A percentile compares a stretch with the other conserved stretches of the same genome.
Conservation (phyloP, 31 red algal species). For the Odonthalia washingtoniensis region DNA sequence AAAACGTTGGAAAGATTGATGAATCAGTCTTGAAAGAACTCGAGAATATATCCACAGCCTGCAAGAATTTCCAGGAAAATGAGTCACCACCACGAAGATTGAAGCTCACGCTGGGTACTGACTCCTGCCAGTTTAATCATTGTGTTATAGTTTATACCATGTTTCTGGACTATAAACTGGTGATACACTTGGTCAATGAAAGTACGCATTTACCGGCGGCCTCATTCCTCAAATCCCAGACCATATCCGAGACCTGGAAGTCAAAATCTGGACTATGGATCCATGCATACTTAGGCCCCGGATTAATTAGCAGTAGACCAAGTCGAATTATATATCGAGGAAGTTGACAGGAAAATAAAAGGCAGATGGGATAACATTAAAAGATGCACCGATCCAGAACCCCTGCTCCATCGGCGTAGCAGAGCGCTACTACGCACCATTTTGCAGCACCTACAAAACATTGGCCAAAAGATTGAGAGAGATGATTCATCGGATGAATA, state of each 20-base stretch:
- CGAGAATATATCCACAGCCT: not conserved
- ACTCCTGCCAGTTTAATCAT: not conserved
- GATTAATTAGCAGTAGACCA: not conserved
- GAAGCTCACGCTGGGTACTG: not conserved
- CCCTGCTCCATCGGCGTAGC: no score
- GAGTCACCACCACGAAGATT: not conserved
- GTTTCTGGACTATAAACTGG: not conserved
- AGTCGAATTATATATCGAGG: not conserved
- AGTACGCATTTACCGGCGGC: no score
- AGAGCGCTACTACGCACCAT: no score
- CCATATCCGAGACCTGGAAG: not conserved
- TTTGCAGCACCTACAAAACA: no score
- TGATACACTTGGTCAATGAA: not conserved
- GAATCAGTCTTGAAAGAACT: not conserved
- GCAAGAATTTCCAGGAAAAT: not conserved
- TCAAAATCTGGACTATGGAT: not conserved
- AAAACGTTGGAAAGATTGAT: not conserved
- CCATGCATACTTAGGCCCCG: not conserved
- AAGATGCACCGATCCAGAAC: conserved; percentile 33
- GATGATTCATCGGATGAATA: no score
- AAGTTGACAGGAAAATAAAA: no score
- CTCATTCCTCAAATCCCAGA: no score
- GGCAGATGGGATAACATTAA: no score
- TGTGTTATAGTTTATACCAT: not conserved
- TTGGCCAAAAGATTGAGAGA: no score